phyloP scores from a whole-genome alignment of 768 basidiomycete genomes.

The Artomyces pyxidatus region DNA sequence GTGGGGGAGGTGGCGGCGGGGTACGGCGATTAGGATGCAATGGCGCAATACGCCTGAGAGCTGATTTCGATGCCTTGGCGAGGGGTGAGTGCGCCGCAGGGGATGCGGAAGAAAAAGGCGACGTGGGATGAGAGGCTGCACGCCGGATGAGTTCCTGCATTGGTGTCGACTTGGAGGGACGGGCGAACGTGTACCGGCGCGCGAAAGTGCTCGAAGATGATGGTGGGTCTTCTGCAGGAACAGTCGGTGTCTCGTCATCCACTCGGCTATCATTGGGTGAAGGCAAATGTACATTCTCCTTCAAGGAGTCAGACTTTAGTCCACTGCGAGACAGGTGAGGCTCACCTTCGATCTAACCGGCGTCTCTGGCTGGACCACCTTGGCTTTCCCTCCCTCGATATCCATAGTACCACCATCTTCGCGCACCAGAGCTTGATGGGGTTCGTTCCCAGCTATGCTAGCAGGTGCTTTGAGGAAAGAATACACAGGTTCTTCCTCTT shows the following conservation, averaged over 20 bases:
- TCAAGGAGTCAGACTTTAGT: background rate
- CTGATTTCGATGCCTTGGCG: conserved; percentile 52
- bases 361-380: background rate
- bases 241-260: background rate
- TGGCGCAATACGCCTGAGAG: conserved; percentile 64
- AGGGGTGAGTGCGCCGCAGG: conserved; percentile 50
- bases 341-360: background rate
- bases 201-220: background rate
- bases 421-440: no score
- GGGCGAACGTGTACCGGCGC: conserved; percentile 9
- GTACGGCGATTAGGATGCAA: conserved; percentile 66
- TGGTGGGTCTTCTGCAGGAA: conserved; percentile 1
- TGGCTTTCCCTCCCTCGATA: background rate
- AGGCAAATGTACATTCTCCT: conserved; percentile 1
- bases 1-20: conserved; percentile 66
- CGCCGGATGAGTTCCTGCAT: conserved; percentile 74
- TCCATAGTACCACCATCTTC: no score
- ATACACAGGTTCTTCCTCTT: conserved; percentile 17
- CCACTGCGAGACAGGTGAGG: background rate
- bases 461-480: no score
- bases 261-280: background rate
- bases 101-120: conserved; percentile 39
- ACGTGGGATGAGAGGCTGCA: conserved; percentile 57
- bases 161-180: conserved; percentile 36
- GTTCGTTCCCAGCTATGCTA: no score